Evolutionary conservation across 768 basidiomycete species (phyloP).

Genomic region (Mycena leptocephala): DNA sequence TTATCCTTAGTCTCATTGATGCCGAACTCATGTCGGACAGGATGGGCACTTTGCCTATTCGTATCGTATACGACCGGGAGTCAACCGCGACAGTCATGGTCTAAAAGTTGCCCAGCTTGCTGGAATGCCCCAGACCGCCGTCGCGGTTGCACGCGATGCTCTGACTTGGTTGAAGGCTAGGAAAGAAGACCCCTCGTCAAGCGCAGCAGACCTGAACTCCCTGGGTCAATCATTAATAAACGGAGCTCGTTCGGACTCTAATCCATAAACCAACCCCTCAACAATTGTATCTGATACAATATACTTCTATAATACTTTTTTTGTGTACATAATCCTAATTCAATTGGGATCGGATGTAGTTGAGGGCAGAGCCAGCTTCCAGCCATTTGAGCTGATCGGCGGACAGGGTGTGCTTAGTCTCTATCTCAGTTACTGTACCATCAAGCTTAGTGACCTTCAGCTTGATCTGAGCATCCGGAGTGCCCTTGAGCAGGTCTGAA

Average conservation of each 20-base stretch:
- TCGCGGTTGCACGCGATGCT: constrained; percentile 74
- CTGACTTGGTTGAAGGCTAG: constrained; percentile 57
- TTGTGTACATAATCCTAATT: constrained; percentile 33
- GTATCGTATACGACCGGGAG: constrained; percentile 84
- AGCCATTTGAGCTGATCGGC: constrained; percentile 94
- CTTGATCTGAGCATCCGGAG: constrained; percentile 62
- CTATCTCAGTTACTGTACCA: constrained; percentile 78
- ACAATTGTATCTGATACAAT: neutral
- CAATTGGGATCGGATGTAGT: constrained; percentile 83
- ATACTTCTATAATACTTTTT: constrained; percentile 28
- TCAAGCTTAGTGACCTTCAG: constrained; percentile 78
- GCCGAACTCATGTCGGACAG: constrained; percentile 54
- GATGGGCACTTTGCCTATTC: constrained; percentile 88
- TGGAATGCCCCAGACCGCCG: constrained; percentile 79
- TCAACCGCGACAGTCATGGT: constrained; percentile 94
- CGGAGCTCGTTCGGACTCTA: neutral
- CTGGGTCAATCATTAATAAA: constrained; percentile 48
- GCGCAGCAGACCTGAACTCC: constrained; percentile 47
- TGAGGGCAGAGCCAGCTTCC: constrained; percentile 89
- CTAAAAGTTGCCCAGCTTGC: constrained; percentile 92
- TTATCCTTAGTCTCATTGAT: neutral
- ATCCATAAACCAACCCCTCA: neutral
- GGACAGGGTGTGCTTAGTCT: constrained; percentile 92
- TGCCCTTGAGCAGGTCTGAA: constrained; percentile 70
- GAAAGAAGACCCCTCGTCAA: constrained; percentile 30